Evolutionary conservation across 108 stramenopile genomes (phyloP), one percentile per base, ranked within the genome.

Genomic region (Epipyxis sp.): DNA sequence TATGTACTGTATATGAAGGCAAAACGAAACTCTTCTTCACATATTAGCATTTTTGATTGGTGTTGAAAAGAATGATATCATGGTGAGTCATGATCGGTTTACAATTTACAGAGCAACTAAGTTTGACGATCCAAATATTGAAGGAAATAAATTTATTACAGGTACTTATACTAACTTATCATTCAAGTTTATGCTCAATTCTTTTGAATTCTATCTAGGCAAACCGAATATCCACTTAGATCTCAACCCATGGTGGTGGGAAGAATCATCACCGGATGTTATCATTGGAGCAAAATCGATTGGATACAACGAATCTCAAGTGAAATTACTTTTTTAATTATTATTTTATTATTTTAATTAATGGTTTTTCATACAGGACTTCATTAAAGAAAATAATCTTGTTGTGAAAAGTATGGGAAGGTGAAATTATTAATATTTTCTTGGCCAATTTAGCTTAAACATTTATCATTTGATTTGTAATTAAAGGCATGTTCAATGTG

Each of bases 11-110:
- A 50, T 50, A 50, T 20, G 20, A 6, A 50, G 46, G 46, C 46
- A 50, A 20, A 6, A 50, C 46, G 13, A 6, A 6, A 50, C 20
- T 6, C 46, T 50, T 6, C 13, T 20, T 20, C 6, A 50, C 13
- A 50, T 50, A 13, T 20, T 67, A 13, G 20, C 13, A 67, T 20
- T 67, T 39, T 43, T 6, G 6, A 20, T 13, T 13, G 42, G 13
- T 43, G 13, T 13, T 13, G 65, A 67, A 13, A 20, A 39, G 20
- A 43, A 67, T 13, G 65, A 67, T 43, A 20, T 67, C 65, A 67
- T 67, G 13, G 65, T 67, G 42, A 67, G 65, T 43, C 65, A 67
- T 13, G 65, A 67, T 67, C 65, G 65, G 20, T 67, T 67, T 20
- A 67, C 65, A 39, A 20, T 67, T 20, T 67, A 67, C 20, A 6